These are phyloP conservation scores for Astragalus glycyphyllos DNA, from an alignment of 306 rosid genomes.

Conservation along the genomic window DNA sequence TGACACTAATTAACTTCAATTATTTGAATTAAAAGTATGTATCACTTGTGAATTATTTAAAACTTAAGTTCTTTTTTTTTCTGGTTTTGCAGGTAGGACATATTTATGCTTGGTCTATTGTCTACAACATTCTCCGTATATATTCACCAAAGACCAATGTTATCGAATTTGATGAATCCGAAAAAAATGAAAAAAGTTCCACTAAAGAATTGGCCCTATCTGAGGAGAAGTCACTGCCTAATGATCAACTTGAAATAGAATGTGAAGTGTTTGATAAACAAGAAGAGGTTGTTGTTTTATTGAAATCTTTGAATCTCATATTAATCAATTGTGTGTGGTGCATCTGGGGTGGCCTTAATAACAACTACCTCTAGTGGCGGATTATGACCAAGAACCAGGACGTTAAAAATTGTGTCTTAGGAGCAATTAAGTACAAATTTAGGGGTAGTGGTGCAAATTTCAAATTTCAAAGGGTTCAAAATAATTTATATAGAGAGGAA, in stretches of 20 bases:
- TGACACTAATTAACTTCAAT: slow-evolving; percentile 15
- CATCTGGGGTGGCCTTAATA: too few species aligned
- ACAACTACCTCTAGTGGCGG: too few species aligned
- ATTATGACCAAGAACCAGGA: too few species aligned
- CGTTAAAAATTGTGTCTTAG: too few species aligned
- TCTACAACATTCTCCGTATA: slow-evolving; percentile 46
- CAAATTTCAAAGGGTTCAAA: too few species aligned
- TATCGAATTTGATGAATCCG: slow-evolving; percentile 32
- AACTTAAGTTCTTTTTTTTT: background rate
- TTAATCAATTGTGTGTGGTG: too few species aligned
- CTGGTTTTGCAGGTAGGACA: slow-evolving; percentile 43
- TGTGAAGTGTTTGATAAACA: slow-evolving; percentile 16
- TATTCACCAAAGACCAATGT: slow-evolving; percentile 30
- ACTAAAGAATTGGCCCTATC: background rate
- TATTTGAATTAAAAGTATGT: background rate
- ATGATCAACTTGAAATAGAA: slow-evolving; percentile 40
- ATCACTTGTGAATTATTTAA: background rate
- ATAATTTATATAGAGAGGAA: too few species aligned
- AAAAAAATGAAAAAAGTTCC: slow-evolving; percentile 31
- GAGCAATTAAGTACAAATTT: too few species aligned
- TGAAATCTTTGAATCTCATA: too few species aligned
- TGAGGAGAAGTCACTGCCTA: slow-evolving; percentile 21
- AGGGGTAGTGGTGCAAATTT: too few species aligned
- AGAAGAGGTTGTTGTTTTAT: slow-evolving; percentile 40
- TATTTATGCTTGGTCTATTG: slow-evolving; percentile 50